These are phyloP conservation scores for Oryza punctata DNA, from an alignment of 176 grass and related monocot species.

Conservation along the genomic window DNA sequence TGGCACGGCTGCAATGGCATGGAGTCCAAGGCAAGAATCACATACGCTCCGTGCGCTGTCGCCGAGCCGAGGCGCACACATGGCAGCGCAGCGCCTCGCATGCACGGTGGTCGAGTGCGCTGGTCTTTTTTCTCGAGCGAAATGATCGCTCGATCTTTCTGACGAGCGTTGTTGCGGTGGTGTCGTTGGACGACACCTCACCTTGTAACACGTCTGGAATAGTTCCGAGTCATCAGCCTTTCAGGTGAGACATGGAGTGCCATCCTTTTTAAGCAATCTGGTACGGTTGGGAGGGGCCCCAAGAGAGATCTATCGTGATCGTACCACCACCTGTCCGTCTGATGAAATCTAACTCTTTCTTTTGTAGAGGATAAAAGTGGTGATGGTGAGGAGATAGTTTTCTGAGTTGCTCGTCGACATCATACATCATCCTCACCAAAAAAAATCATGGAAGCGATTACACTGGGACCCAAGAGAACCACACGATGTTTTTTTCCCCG, in stretches of 20 bases:
- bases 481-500: background rate
- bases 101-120: background rate
- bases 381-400: background rate
- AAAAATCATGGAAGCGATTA: background rate
- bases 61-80: background rate
- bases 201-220: background rate
- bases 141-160: background rate
- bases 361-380: background rate
- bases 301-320: background rate
- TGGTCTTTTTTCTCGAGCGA: background rate
- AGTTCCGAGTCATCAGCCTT: background rate
- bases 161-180: too few species aligned
- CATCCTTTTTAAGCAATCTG: background rate
- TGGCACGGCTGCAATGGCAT: background rate
- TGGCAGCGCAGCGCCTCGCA: background rate
- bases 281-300: too few species aligned
- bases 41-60: background rate
- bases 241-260: background rate
- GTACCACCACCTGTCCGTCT: background rate
- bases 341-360: background rate
- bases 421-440: background rate
- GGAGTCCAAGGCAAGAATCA: slow-evolving; percentile 36
- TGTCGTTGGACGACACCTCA: background rate
- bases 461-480: background rate
- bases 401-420: background rate